Conservation (phyloP, 2,329 filamentous ascomycete species). For the Herpotrichia juniperi region DNA sequence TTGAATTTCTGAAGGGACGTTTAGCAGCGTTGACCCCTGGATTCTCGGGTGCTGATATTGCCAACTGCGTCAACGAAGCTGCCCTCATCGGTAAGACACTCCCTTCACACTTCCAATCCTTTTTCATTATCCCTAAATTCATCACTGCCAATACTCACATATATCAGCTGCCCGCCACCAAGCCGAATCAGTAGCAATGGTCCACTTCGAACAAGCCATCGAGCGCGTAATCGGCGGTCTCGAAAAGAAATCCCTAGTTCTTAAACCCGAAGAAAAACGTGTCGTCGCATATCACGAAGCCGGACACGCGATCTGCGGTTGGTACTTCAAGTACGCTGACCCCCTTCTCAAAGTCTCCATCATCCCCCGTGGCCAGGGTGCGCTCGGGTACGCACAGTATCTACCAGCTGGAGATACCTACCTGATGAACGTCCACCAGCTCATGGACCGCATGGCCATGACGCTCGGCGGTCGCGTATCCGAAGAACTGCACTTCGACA, state of each 20-base stretch:
- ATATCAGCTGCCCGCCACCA: constrained; percentile 77
- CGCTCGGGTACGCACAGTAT: constrained; percentile 95
- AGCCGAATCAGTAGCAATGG: constrained; percentile 81
- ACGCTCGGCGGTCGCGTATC: constrained; percentile 93
- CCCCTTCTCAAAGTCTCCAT: constrained; percentile 98
- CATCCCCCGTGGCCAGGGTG: constrained; percentile 92
- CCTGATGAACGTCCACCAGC: constrained; percentile 91
- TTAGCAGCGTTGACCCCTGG: constrained; percentile 92
- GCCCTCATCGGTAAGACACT: constrained; percentile 81
- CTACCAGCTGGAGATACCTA: constrained; percentile 91
- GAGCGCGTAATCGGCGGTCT: constrained; percentile 95
- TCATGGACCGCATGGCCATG: constrained; percentile 99
- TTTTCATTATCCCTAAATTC: too few relatives aligned
- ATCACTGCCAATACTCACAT: constrained; percentile 52
- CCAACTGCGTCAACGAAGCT: constrained; percentile 97
- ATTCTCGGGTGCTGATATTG: constrained; percentile 97
- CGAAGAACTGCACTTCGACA: constrained; percentile 96
- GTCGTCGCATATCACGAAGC: constrained; percentile 98
- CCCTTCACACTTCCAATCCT: neutral
- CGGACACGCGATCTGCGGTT: constrained; percentile 96
- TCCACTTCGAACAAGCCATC: constrained; percentile 95
- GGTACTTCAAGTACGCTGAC: constrained; percentile 97
- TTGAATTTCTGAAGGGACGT: constrained; percentile 85
- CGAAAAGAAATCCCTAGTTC: constrained; percentile 95
- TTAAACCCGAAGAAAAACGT: constrained; percentile 91